phyloP scores from a whole-genome alignment of 441 rosid genomes.

The Euphorbia corollata region DNA sequence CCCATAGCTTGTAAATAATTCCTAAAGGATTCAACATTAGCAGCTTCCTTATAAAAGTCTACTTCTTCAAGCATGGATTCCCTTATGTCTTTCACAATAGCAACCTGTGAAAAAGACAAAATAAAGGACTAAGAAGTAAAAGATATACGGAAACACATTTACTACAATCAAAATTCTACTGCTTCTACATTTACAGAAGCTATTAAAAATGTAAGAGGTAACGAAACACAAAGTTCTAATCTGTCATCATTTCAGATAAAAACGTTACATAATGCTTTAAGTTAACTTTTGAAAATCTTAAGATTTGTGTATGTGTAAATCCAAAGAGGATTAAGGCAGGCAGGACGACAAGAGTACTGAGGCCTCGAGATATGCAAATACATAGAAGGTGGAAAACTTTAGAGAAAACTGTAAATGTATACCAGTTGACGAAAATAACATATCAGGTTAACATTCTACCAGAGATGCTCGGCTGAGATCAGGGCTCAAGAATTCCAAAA shows the following conservation, averaged over 20 bases:
- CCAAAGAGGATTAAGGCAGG: background rate
- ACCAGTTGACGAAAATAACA: background rate
- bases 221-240: background rate
- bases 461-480: conserved; percentile 78
- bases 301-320: background rate
- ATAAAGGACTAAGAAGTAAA: conserved; percentile 12
- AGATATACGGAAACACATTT: conserved; percentile 1
- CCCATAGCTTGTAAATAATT: conserved; percentile 85
- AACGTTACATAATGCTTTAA: background rate
- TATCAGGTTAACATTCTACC: conserved; percentile 42
- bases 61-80: conserved; percentile 99
- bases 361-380: conserved; percentile 13
- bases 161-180: background rate
- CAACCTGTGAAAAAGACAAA: conserved; percentile 47
- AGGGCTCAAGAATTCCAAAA: conserved; percentile 88
- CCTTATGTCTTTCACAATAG: conserved; percentile 80
- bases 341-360: background rate
- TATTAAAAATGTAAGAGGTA: background rate
- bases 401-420: conserved; percentile 11
- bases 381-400: conserved; percentile 8
- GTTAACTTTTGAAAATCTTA: background rate
- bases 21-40: conserved; percentile 69
- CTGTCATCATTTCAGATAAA: background rate
- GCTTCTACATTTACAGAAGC: background rate
- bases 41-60: conserved; percentile 85